Conservation (phyloP, 768 basidiomycete genomes). For the Gloeophyllum trabeum region DNA sequence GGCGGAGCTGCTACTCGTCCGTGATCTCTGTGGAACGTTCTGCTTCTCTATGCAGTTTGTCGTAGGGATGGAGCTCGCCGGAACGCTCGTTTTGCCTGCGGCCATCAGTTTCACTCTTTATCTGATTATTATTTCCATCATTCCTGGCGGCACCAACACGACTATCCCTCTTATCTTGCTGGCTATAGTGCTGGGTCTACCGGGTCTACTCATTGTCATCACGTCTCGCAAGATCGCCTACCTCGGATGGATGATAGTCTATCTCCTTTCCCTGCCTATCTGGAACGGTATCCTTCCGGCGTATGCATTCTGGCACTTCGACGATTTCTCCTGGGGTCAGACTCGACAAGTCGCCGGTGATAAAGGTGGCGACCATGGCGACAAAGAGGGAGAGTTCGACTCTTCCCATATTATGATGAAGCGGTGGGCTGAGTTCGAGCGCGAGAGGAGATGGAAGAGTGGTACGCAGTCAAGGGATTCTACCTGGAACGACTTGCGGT, state of each 20-base stretch:
- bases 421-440: constrained; percentile 96
- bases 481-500: constrained; percentile 43
- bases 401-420: constrained; percentile 97
- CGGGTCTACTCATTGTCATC: constrained; percentile 90
- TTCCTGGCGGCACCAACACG: constrained; percentile 68
- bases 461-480: constrained; percentile 79
- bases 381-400: constrained; percentile 97
- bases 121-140: constrained; percentile 79
- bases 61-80: constrained; percentile 95
- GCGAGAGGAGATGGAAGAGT: constrained; percentile 88
- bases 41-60: constrained; percentile 99
- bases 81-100: constrained; percentile 92
- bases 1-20: constrained; percentile 87
- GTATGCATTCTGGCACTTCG: constrained; percentile 99
- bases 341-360: constrained; percentile 78
- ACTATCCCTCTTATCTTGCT: constrained; percentile 89
- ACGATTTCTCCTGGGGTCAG: constrained; percentile 97
- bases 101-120: constrained; percentile 97
- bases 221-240: constrained; percentile 92
- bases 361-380: constrained; percentile 60
- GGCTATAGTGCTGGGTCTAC: constrained; percentile 91
- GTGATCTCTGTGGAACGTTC: constrained; percentile 99
- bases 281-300: constrained; percentile 96
- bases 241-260: constrained; percentile 94
- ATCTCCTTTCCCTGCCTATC: constrained; percentile 84